Base-by-base conservation (phyloP, 306 rosid species). In the Cercis canadensis region DNA sequence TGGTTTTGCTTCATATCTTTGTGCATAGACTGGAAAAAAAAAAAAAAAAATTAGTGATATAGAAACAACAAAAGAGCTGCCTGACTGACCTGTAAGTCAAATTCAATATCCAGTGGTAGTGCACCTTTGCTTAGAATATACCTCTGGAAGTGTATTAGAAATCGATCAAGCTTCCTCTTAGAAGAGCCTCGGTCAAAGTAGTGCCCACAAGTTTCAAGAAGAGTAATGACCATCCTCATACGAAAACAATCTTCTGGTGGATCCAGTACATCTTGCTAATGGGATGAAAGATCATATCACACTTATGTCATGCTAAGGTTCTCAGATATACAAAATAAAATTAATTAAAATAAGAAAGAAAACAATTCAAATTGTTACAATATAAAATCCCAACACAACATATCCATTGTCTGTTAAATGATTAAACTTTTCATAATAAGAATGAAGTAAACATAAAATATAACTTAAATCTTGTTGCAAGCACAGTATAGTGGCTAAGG, bases 241-340 rank as follows among this genome's bases (percentile, higher is more conserved):
- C 96, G 99, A 69, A 91, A 95, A 81, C 89, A 89, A 83, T 95
- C 99, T 85, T 95, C 99, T 36, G 99, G 96, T 58, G 99, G 96
- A 82, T 91, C 99, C 58, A 95, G 81, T 40, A 59, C 70, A 70
- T 95, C 96, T 86, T 91, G 96, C 99, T 95, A 87, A 58, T 62
- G 73, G 69, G 76, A 81, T 46, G 18, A 79, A 82, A 72, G 17
- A 81, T 39, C 11, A 36, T 24, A 66, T 52, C 19, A 21, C 31
- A 78, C 29, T 29, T 62, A 65, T 40, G 69, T 70, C 46, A 39
- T n/a, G 36, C 78, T 77, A 79, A 57, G 75, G 66, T 54, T 63
- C 15, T 43, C 63, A 67, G 19, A 57, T 52, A 60, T 7, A 59
- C 29, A 63, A 15, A 60, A 53, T 5, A 39, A 75, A 33, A 57